A percentile compares a stretch with the other conserved stretches of the same genome.
phyloP scores from a whole-genome alignment of 1,284 basidiomycete genomes.

The Malassezia pachydermatis region DNA sequence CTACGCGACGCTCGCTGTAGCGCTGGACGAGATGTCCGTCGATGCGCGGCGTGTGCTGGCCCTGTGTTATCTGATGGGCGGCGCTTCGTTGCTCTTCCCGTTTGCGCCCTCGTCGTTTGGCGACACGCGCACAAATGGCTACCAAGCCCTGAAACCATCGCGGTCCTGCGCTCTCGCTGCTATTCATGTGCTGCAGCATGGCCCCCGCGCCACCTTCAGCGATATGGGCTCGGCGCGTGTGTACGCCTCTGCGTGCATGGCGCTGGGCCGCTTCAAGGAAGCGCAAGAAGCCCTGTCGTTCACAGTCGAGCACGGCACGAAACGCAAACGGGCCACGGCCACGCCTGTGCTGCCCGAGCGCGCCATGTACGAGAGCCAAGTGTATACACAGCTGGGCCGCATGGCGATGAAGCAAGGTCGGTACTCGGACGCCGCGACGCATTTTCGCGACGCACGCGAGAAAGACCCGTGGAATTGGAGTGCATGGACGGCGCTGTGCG shows the following conservation, averaged over 20 bases:
- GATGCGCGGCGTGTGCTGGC: slow-evolving; percentile 27
- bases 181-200: slow-evolving; percentile 36
- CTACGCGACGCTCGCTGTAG: slow-evolving; percentile 30
- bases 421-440: slow-evolving; percentile 21
- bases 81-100: slow-evolving; percentile 31
- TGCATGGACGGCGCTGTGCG: slow-evolving; percentile 36
- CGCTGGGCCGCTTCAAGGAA: slow-evolving; percentile 28
- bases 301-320: slow-evolving; percentile 13
- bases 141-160: slow-evolving; percentile 20
- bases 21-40: slow-evolving; percentile 24
- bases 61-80: slow-evolving; percentile 32
- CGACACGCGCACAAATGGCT: slow-evolving; percentile 18
- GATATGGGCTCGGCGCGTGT: slow-evolving; percentile 32
- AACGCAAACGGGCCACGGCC: slow-evolving; percentile 15
- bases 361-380: slow-evolving; percentile 21
- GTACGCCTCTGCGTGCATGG: slow-evolving; percentile 32
- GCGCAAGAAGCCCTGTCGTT: slow-evolving; percentile 27
- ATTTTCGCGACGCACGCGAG: slow-evolving; percentile 22
- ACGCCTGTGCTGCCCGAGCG: slow-evolving; percentile 1
- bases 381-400: slow-evolving; percentile 27
- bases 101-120: slow-evolving; percentile 31
- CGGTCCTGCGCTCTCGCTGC: slow-evolving; percentile 31
- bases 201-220: slow-evolving; percentile 25
- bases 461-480: slow-evolving; percentile 36
- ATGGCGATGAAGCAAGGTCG: slow-evolving; percentile 24